Evolutionary conservation across 2,329 filamentous ascomycete genomes (phyloP), one percentile per base, ranked within the genome.

Genomic region (Graphium sp.): DNA sequence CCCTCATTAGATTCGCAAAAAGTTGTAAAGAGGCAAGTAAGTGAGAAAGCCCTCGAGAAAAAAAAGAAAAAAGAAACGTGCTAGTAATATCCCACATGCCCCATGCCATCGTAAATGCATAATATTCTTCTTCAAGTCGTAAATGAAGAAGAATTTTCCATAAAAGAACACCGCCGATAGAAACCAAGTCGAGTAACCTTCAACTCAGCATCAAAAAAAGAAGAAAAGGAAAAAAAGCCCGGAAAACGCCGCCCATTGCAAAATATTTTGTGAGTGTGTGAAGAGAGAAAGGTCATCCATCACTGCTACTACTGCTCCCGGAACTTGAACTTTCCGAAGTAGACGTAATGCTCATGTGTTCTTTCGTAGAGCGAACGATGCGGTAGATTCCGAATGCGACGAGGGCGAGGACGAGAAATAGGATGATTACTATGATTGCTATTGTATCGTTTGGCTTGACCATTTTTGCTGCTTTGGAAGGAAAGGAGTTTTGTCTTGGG

Each of bases 401-500:
- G 34, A 55, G 52, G 30, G 67, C 66, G 26, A 76, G 60, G 27
- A 75, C 51, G 43, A 70, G 47, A 53, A 76, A 75, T 39, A 76
- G 60, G 32, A 76, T 48, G 48, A 76, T 74, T 50, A 76, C 65
- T 45, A 76, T 75, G 48, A 76, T 58, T 40, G 71, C 71, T 48
- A 76, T 75, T 42, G 67, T 65, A 50, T 75, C 62, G 62, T 76
- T 76, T 54, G 63, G 53, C 48, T 75, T 66, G 41, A 62, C 55
- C 62, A 66, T 73, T 39, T 39, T 56, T 46, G 48, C 46, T 43
- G 22, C 12, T 15, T 26, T 14, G 24, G 15, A n/a, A n/a, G n/a
- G n/a, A n/a, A n/a, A n/a, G n/a, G n/a, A n/a, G n/a, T n/a, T n/a
- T n/a, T n/a, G n/a, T n/a, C n/a, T n/a, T n/a, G n/a, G n/a, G n/a